Evolutionary conservation across 768 basidiomycete species (phyloP).

Genomic region (Suillus brevipes): DNA sequence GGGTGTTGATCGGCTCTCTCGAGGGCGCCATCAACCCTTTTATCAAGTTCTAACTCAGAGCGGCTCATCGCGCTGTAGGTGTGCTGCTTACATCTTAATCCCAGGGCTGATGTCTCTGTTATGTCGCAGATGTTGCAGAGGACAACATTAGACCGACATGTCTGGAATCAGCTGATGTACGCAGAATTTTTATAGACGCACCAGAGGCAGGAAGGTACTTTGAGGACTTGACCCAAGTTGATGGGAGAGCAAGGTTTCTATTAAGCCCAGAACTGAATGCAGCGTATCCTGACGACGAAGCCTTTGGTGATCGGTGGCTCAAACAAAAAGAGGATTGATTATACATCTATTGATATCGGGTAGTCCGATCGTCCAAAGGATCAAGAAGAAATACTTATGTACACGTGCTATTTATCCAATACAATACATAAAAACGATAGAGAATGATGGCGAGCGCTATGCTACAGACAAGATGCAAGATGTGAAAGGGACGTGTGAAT

Average conservation of each 20-base stretch:
- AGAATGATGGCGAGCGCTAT: background rate
- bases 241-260: slow-evolving; percentile 38
- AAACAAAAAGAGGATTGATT: slow-evolving; percentile 13
- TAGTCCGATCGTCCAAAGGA: background rate
- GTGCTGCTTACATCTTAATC: background rate
- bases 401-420: background rate
- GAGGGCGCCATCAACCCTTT: slow-evolving; percentile 51
- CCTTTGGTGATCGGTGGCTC: slow-evolving; percentile 37
- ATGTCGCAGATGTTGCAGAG: slow-evolving; percentile 36
- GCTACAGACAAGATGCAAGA: slow-evolving; percentile 4
- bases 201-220: slow-evolving; percentile 38
- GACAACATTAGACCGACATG: slow-evolving; percentile 32
- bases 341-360: background rate
- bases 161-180: slow-evolving; percentile 19
- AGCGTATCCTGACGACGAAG: slow-evolving; percentile 51
- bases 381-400: background rate
- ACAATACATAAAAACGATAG: background rate
- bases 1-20: slow-evolving; percentile 39
- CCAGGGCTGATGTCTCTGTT: background rate
- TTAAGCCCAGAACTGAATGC: slow-evolving; percentile 42
- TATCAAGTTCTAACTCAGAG: slow-evolving; percentile 40
- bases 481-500: background rate
- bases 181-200: slow-evolving; percentile 26
- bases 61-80: slow-evolving; percentile 41
- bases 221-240: slow-evolving; percentile 29